Percentiles rank a stretch among this genome's conserved stretches.
These are phyloP conservation scores for Cercospora sojina DNA, from an alignment of 2,329 filamentous ascomycete species.

Conservation along the genomic window DNA sequence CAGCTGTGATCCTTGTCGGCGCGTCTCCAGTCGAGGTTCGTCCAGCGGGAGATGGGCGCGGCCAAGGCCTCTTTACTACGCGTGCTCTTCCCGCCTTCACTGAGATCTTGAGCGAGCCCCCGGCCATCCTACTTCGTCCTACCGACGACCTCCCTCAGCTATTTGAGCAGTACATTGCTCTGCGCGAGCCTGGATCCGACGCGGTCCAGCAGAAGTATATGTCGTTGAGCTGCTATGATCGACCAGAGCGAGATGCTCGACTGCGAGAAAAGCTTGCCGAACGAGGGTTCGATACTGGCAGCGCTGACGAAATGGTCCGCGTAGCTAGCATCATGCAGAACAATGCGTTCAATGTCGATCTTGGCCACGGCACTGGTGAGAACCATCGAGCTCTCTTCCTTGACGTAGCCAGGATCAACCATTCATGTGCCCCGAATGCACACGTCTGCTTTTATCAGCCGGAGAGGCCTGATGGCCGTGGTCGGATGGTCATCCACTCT, in stretches of 20 bases:
- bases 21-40: constrained; percentile 16
- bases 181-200: constrained; percentile 12
- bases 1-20: constrained; percentile 22
- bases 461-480: background rate
- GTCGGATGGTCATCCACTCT: constrained; percentile 26
- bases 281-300: constrained; percentile 18
- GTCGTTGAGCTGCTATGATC: constrained; percentile 16
- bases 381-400: constrained; percentile 27
- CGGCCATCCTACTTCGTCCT: constrained; percentile 26
- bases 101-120: constrained; percentile 23
- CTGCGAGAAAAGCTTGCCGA: constrained; percentile 24
- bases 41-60: constrained; percentile 22
- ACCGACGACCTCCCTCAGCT: constrained; percentile 29
- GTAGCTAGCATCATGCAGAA: constrained; percentile 30
- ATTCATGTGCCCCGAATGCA: constrained; percentile 29
- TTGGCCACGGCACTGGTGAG: constrained; percentile 19
- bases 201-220: constrained; percentile 20
- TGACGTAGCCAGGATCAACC: constrained; percentile 27
- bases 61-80: constrained; percentile 26
- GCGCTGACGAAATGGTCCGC: constrained; percentile 19
- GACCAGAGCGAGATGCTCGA: constrained; percentile 21
- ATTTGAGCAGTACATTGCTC: constrained; percentile 21
- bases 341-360: constrained; percentile 31
- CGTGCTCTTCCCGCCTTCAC: constrained; percentile 18
- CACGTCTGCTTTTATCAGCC: constrained; percentile 29